phyloP scores from a whole-genome alignment of 148 eudicot genomes.

The Diospyros kaki region DNA sequence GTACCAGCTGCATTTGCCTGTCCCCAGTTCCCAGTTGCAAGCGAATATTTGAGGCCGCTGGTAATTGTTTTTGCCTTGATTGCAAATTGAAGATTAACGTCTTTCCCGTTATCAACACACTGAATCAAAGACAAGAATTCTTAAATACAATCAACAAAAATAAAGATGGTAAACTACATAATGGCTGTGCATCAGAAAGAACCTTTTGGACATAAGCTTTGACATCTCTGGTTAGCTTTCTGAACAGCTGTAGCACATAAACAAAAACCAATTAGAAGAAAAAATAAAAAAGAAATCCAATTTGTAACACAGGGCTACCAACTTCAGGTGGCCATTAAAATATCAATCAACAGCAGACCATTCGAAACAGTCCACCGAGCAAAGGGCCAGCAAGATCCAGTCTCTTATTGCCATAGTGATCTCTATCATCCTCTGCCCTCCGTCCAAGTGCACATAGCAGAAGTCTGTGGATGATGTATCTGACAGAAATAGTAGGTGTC shows the following conservation, averaged over 20 bases:
- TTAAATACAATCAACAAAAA: background rate
- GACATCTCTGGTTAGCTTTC: constrained; percentile 96
- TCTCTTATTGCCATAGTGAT: constrained; percentile 97
- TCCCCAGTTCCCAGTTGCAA: constrained; percentile 99
- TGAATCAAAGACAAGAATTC: constrained; percentile 15
- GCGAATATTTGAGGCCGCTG: constrained; percentile 94
- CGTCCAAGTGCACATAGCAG: constrained; percentile 86
- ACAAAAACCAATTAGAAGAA: background rate
- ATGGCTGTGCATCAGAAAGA: background rate
- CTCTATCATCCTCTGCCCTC: constrained; percentile 97
- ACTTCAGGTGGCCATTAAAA: background rate
- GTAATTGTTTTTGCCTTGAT: constrained; percentile 97
- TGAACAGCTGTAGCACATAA: constrained; percentile 47
- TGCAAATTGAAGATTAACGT: constrained; percentile 90
- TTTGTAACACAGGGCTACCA: background rate
- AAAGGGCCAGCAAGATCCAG: constrained; percentile 99
- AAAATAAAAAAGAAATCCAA: background rate
- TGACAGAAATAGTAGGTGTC: constrained; percentile 7
- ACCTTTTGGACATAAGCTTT: constrained; percentile 92
- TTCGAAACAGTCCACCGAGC: constrained; percentile 92
- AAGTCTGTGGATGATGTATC: constrained; percentile 88
- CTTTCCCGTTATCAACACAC: constrained; percentile 91
- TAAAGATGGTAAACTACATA: background rate
- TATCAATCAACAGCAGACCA: constrained; percentile 28
- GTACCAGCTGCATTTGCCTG: constrained; percentile 99